Evolutionary conservation across 805 yeast genomes (phyloP).

Genomic region (Hanseniaspora meyeri): DNA sequence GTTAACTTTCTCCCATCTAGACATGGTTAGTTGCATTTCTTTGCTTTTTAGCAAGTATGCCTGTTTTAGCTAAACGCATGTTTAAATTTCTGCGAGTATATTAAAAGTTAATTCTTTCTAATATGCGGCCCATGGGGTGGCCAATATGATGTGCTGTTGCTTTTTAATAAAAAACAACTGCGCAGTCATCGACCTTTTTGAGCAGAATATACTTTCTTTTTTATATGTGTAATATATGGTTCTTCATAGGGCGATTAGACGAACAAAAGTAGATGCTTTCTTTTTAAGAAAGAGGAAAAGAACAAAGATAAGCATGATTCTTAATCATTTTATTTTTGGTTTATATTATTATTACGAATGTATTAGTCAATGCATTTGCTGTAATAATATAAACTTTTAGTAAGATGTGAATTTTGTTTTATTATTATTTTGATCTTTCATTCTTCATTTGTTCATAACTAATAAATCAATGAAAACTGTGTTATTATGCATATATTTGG

Average conservation of each 20-base stretch:
- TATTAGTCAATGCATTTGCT: neutral
- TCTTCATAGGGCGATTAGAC: constrained; percentile 7
- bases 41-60: neutral
- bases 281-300: neutral
- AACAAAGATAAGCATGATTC: neutral
- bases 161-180: neutral
- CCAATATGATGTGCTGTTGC: neutral
- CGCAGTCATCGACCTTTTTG: constrained; percentile 5
- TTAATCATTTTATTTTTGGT: constrained; percentile 1
- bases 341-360: constrained; percentile 6
- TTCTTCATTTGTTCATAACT: constrained; percentile 1
- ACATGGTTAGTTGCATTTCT: neutral
- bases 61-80: constrained; percentile 5
- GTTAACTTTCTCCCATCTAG: constrained; percentile 10
- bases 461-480: constrained; percentile 3
- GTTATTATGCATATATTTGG: constrained; percentile 12
- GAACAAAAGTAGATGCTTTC: neutral
- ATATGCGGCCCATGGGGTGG: constrained; percentile 11
- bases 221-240: constrained; percentile 14
- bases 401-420: constrained; percentile 1
- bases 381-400: constrained; percentile 11
- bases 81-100: constrained; percentile 13
- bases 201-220: constrained; percentile 14
- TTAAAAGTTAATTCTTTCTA: neutral
- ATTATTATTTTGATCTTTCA: neutral